Conservation (phyloP, 2,329 filamentous ascomycete species). For the Hymenoscyphus repandus region DNA sequence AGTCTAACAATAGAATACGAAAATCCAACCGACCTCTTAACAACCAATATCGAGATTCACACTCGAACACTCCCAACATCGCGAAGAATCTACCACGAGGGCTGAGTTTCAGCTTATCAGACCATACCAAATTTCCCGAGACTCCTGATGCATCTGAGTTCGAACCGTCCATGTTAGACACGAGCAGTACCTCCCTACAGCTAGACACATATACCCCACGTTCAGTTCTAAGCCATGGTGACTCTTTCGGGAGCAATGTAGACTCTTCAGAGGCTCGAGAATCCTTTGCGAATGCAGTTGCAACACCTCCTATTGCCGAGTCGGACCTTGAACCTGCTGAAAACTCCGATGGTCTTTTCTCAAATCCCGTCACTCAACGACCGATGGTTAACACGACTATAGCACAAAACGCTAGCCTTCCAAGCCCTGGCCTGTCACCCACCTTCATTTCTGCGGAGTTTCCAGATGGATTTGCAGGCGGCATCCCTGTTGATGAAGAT, state of each 20-base stretch:
- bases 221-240: constrained; percentile 38
- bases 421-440: constrained; percentile 90
- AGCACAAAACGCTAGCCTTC: constrained; percentile 84
- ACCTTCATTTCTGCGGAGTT: constrained; percentile 68
- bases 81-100: constrained; percentile 15
- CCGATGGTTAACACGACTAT: constrained; percentile 62
- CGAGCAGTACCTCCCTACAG: constrained; percentile 18
- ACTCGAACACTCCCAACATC: constrained; percentile 10
- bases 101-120: constrained; percentile 20
- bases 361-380: constrained; percentile 42
- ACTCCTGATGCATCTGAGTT: constrained; percentile 56
- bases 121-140: constrained; percentile 37
- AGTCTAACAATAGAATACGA: constrained; percentile 9
- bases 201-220: constrained; percentile 42
- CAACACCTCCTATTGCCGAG: constrained; percentile 72
- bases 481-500: constrained; percentile 39
- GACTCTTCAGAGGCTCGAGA: constrained; percentile 38
- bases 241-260: constrained; percentile 25
- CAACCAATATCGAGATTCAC: constrained; percentile 3
- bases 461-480: constrained; percentile 31
- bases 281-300: constrained; percentile 55
- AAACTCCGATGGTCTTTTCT: constrained; percentile 45
- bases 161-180: constrained; percentile 35
- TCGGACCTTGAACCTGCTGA: constrained; percentile 60
- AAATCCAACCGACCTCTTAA: constrained; percentile 7